These are phyloP conservation scores for Avena atlantica DNA, from an alignment of 176 grass and related monocot species.

Conservation along the genomic window DNA sequence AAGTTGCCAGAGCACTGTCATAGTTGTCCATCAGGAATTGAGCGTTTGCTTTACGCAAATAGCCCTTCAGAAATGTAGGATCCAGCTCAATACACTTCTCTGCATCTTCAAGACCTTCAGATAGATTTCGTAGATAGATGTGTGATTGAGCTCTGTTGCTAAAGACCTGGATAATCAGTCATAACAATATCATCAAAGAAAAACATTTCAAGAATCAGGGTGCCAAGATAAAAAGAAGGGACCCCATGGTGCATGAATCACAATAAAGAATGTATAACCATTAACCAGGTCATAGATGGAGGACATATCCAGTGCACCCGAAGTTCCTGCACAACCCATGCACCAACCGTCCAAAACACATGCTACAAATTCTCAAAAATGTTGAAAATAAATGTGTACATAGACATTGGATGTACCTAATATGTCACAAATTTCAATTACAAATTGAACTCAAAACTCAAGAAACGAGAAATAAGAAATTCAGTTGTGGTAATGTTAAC, in stretches of 20 bases:
- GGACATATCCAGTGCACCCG: neutral
- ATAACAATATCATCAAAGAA: neutral
- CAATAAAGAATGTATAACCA: conserved; percentile 13
- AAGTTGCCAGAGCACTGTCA: conserved; percentile 56
- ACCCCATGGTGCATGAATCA: neutral
- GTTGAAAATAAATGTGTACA: neutral
- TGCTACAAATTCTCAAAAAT: neutral
- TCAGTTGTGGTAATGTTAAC: neutral
- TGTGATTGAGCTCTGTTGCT: conserved; percentile 65
- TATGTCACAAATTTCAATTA: neutral
- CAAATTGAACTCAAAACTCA: neutral
- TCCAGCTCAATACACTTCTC: conserved; percentile 64
- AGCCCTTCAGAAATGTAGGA: conserved; percentile 64
- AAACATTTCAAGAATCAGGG: conserved; percentile 1
- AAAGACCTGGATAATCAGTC: conserved; percentile 43
- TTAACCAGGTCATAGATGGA: neutral
- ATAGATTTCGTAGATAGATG: conserved; percentile 52
- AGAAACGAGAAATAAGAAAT: neutral
- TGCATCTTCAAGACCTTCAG: conserved; percentile 64
- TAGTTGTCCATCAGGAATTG: conserved; percentile 56
- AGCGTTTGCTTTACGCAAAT: conserved; percentile 54
- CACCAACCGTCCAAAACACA: neutral
- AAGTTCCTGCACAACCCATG: neutral
- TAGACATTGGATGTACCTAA: neutral
- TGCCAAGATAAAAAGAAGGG: neutral